Conservation (phyloP, 768 basidiomycete genomes). For the Tricholoma matsutake region DNA sequence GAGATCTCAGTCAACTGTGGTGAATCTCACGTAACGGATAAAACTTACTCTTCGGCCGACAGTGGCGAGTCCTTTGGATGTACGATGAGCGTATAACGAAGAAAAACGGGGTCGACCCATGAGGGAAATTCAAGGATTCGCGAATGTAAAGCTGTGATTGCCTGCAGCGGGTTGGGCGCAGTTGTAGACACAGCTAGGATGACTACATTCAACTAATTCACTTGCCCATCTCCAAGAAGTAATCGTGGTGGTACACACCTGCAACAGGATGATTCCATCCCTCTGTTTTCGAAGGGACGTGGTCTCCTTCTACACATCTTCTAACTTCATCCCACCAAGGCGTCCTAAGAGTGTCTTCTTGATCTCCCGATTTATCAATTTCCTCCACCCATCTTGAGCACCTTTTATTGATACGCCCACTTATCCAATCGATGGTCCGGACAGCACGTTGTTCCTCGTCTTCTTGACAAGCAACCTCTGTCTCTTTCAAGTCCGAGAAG, state of each 20-base stretch:
- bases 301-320: slow-evolving; percentile 74
- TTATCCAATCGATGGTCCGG: slow-evolving; percentile 85
- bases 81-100: slow-evolving; percentile 75
- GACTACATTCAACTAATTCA: slow-evolving; percentile 42
- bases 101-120: slow-evolving; percentile 74
- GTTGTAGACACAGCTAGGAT: slow-evolving; percentile 80
- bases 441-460: slow-evolving; percentile 77
- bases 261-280: slow-evolving; percentile 89
- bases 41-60: slow-evolving; percentile 75
- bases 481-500: slow-evolving; percentile 72
- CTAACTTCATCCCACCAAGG: slow-evolving; percentile 90
- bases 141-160: slow-evolving; percentile 71
- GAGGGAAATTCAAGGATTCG: slow-evolving; percentile 64
- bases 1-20: slow-evolving; percentile 3
- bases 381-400: slow-evolving; percentile 72
- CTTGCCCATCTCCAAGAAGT: slow-evolving; percentile 10
- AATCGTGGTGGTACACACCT: slow-evolving; percentile 44
- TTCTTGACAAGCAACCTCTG: slow-evolving; percentile 73
- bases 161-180: slow-evolving; percentile 79
- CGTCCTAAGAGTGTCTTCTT: slow-evolving; percentile 39
- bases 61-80: slow-evolving; percentile 69
- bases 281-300: slow-evolving; percentile 66
- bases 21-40: slow-evolving; percentile 2
- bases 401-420: slow-evolving; percentile 61
- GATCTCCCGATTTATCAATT: slow-evolving; percentile 45